Conservation (phyloP, 345 rosid species). For the Boechera stricta region DNA sequence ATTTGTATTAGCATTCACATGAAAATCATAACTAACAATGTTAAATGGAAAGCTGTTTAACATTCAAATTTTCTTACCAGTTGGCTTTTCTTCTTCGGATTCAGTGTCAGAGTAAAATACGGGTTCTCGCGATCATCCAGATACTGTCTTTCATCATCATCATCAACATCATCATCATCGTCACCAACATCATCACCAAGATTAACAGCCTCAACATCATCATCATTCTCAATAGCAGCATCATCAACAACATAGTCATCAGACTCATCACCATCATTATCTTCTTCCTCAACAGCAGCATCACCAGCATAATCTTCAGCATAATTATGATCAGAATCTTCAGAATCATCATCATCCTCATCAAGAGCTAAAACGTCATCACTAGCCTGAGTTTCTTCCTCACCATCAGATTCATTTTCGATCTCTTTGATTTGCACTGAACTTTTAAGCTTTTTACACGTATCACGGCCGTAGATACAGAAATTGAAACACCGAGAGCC, state of each 20-base stretch:
- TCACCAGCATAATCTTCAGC: background rate
- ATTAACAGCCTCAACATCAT: background rate
- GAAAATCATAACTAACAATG: background rate
- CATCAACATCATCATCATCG: background rate
- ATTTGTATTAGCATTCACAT: background rate
- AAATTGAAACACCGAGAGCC: constrained; percentile 13
- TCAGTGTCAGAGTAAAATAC: background rate
- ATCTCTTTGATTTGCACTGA: background rate
- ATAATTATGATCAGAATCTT: background rate
- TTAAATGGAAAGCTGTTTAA: background rate
- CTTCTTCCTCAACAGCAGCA: background rate
- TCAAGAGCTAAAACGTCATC: background rate
- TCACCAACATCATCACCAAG: background rate
- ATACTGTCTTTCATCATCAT: constrained; percentile 17
- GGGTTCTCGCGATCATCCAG: constrained; percentile 15
- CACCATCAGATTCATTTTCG: constrained; percentile 1
- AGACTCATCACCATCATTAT: background rate
- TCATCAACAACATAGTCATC: background rate
- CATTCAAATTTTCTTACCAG: constrained; percentile 14
- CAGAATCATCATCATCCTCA: background rate
- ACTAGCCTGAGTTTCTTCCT: background rate
- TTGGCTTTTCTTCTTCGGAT: constrained; percentile 36
- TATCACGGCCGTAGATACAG: background rate
- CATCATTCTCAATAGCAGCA: background rate
- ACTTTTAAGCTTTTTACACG: background rate